A percentile compares a stretch with the other conserved stretches of the same genome.
Conservation (phyloP, 345 rosid species). For the Salix caprea region DNA sequence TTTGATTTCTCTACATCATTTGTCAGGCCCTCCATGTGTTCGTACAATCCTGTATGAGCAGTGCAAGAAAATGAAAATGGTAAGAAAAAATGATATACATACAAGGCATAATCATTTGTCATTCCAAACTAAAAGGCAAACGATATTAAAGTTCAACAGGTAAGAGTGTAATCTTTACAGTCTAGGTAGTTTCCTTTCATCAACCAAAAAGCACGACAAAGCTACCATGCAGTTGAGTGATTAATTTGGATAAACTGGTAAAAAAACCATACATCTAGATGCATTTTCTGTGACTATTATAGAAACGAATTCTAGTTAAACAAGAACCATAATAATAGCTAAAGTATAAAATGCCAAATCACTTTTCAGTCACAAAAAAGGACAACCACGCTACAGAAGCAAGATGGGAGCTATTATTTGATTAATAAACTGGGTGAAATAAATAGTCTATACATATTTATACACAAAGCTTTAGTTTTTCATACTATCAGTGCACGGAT, state of each 20-base stretch:
- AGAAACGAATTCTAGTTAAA: too few relatives aligned
- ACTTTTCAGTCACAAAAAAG: too few relatives aligned
- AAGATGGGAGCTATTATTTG: too few relatives aligned
- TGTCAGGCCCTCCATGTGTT: slow-evolving; percentile 39
- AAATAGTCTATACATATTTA: too few relatives aligned
- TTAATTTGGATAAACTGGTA: neutral
- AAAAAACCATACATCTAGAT: neutral
- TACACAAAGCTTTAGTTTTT: too few relatives aligned
- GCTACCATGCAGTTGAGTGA: neutral
- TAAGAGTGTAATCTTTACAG: neutral
- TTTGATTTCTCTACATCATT: slow-evolving; percentile 82
- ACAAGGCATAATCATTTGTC: too few relatives aligned
- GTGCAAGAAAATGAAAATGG: neutral
- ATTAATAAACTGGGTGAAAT: too few relatives aligned
- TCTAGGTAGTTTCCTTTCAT: neutral
- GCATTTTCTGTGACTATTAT: neutral
- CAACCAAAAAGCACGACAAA: neutral
- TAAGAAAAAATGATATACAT: neutral
- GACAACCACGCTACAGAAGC: too few relatives aligned
- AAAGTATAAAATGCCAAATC: too few relatives aligned
- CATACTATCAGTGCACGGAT: too few relatives aligned
- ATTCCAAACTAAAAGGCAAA: neutral
- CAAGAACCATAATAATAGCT: too few relatives aligned
- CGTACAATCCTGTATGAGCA: slow-evolving; percentile 18
- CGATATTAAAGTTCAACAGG: neutral